Base-by-base conservation (phyloP, 768 basidiomycete genomes). In the Rhodocollybia butyracea region DNA sequence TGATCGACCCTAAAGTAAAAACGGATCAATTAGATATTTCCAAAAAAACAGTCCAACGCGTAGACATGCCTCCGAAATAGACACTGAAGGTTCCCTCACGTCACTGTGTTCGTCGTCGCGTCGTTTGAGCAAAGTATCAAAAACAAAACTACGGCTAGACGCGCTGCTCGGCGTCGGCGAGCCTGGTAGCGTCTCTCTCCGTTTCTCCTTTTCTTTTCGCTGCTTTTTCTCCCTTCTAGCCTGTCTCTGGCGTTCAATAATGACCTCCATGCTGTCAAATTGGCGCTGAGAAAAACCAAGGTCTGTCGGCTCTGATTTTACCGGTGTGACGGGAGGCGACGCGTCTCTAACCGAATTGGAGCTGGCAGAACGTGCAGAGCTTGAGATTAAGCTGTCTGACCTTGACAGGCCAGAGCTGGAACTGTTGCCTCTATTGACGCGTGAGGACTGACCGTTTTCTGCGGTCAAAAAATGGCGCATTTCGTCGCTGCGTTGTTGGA, bases 381-480 rank as follows among this genome's bases (percentile, higher is more conserved):
- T 71, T 30, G 69, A 64, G 11, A 47, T 64, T 5, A 70, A 64
- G 41, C 69, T 70, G 51, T 66, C 60, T 48, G 72, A 71, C 60
- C 71, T 72, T 45, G 75, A 73, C 27, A 63, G 66, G 59, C 59
- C 70, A 61, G 66, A 72, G 57, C 69, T 70, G 60, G 72, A 55
- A 58, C 65, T 66, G 57, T 66, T 63, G 63, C 70, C 56, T 47
- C 56, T 63, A 61, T 72, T 59, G 64, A 74, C 75, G 71, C 78
- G 77, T 68, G 77, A 69, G 69, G 78, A 67, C 54, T 68, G 66
- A 51, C 71, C 65, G 63, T 73, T 73, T 64, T 84, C 78, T 29
- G 82, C 70, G 31, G 81, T 85, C 61, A 89, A 76, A 73, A 89
- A 90, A 61, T 83, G 83, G 51, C 88, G 85, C 89, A 91, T 91